A percentile compares a stretch with the other conserved stretches of the same genome.
Evolutionary conservation across 768 basidiomycete genomes (phyloP).

Genomic region (Krasilnikovozyma curviuscula): DNA sequence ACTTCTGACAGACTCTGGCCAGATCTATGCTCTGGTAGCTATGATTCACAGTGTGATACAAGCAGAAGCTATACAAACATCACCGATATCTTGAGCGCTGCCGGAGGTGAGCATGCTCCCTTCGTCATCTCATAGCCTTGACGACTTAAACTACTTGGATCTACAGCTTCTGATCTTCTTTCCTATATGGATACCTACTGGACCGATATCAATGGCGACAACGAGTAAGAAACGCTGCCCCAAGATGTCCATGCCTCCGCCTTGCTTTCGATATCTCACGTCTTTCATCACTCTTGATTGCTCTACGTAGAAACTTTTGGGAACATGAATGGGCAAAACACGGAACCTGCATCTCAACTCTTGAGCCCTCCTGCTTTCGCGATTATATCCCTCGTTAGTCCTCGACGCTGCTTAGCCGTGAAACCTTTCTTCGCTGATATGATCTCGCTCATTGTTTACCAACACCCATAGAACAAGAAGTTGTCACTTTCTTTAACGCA

Average conservation of each 20-base stretch:
- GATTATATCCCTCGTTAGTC: constrained; percentile 13
- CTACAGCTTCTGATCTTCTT: no score
- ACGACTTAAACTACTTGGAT: constrained; percentile 17
- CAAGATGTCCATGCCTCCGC: no score
- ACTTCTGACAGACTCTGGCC: constrained; percentile 35
- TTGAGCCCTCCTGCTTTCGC: constrained; percentile 18
- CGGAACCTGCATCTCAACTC: constrained; percentile 21
- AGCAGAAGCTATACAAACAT: constrained; percentile 17
- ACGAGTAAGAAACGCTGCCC: no score
- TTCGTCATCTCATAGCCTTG: no score
- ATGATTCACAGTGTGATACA: constrained; percentile 18
- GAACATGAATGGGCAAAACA: constrained; percentile 22
- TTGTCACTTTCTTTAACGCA: constrained; percentile 26
- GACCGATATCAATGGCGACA: no score
- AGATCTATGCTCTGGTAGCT: constrained; percentile 35
- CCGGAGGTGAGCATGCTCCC: no score
- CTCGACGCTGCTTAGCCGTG: not conserved
- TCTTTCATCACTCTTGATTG: no score
- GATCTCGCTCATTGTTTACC: no score
- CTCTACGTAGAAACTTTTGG: constrained; percentile 20
- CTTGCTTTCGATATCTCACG: no score
- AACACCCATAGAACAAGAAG: constrained; percentile 10
- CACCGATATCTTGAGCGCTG: constrained; percentile 13
- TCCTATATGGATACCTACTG: no score
- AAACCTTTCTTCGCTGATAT: not conserved